These are phyloP conservation scores for Asterophora lycoperdoides DNA, from an alignment of 768 basidiomycete species.

Conservation along the genomic window DNA sequence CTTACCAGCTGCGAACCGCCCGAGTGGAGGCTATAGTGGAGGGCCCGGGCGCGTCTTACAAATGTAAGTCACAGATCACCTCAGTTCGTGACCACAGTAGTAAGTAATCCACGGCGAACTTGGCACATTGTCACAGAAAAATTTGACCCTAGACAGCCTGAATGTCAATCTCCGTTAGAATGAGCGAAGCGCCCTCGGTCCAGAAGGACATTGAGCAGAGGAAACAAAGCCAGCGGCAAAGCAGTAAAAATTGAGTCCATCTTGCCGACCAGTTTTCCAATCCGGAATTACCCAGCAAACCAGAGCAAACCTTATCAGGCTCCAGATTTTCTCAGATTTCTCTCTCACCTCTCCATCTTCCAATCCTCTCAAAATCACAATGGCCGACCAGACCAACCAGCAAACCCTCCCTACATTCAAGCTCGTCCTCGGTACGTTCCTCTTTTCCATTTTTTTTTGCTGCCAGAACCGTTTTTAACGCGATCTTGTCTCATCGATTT, in stretches of 20 bases:
- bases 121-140: no score
- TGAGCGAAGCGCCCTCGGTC: no score
- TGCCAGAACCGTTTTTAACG: constrained; percentile 22
- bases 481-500: constrained; percentile 51
- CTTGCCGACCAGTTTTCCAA: constrained; percentile 1
- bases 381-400: constrained; percentile 30
- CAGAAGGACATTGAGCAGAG: no score
- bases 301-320: constrained; percentile 41
- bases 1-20: no score
- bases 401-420: constrained; percentile 84
- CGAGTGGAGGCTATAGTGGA: no score
- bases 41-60: no score
- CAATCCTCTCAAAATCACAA: constrained; percentile 13
- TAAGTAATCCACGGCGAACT: no score
- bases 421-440: constrained; percentile 87
- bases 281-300: constrained; percentile 38
- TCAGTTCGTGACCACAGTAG: no score
- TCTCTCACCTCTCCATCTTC: constrained; percentile 19
- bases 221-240: no score
- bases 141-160: no score
- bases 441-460: not conserved
- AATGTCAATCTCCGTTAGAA: no score
- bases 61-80: no score
- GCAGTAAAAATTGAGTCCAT: not conserved
- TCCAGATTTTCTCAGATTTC: constrained; percentile 28